phyloP scores from a whole-genome alignment of 2,329 filamentous ascomycete species.

The Cercospora beticola region DNA sequence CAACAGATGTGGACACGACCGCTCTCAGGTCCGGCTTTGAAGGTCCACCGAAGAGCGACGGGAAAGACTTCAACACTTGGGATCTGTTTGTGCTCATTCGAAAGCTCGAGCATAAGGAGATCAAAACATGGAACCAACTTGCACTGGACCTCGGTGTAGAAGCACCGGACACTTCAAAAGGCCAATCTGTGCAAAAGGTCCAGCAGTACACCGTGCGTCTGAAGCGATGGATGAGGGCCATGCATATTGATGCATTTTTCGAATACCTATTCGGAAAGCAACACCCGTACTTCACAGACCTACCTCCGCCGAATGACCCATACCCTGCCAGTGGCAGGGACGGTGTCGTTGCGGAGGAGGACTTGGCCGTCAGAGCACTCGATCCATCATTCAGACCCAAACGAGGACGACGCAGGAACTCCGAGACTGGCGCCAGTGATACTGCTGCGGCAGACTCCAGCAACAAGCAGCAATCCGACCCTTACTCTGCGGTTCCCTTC shows the following conservation, averaged over 20 bases:
- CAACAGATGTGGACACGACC: constrained; percentile 65
- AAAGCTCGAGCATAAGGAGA: constrained; percentile 74
- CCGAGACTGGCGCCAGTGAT: constrained; percentile 35
- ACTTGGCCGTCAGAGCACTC: constrained; percentile 80
- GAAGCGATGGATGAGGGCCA: constrained; percentile 95
- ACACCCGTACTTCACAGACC: constrained; percentile 75
- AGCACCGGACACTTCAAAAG: constrained; percentile 75
- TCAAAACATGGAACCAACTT: constrained; percentile 90
- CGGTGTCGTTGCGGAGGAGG: constrained; percentile 81
- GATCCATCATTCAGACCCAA: constrained; percentile 71
- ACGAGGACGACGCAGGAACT: constrained; percentile 55
- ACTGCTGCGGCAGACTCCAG: constrained; percentile 12
- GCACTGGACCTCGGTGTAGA: constrained; percentile 86
- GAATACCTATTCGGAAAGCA: constrained; percentile 78
- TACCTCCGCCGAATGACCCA: constrained; percentile 65
- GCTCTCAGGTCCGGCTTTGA: constrained; percentile 75
- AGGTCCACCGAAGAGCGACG: constrained; percentile 79
- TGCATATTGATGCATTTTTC: constrained; percentile 94
- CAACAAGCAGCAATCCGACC: constrained; percentile 22
- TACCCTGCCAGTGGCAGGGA: constrained; percentile 68
- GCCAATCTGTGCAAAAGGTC: constrained; percentile 80
- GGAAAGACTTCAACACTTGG: constrained; percentile 80
- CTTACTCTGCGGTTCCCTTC: constrained; percentile 44
- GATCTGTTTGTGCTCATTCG: constrained; percentile 74
- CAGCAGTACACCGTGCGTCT: constrained; percentile 91